phyloP scores from a whole-genome alignment of 352 stramenopile genomes.

The Globisporangium carolinianum region DNA sequence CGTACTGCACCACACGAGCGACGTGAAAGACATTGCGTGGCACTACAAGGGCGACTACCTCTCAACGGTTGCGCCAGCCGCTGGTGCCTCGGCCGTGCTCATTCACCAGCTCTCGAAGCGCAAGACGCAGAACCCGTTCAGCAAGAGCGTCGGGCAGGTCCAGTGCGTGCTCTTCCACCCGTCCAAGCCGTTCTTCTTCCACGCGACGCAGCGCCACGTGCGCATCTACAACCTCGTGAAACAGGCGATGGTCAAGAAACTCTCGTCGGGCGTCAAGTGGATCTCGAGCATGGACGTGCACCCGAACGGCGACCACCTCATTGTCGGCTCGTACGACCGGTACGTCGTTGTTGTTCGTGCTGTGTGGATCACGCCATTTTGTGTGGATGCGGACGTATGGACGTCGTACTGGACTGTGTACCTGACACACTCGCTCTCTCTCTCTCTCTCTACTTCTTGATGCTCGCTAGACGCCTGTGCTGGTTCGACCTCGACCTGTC shows the following conservation, averaged over 20 bases:
- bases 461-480: constrained; percentile 71
- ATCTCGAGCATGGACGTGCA: constrained; percentile 99
- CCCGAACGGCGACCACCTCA: constrained; percentile 97
- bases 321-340: constrained; percentile 97
- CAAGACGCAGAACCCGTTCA: constrained; percentile 96
- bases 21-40: constrained; percentile 94
- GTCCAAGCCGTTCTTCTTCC: constrained; percentile 99
- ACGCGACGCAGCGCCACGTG: constrained; percentile 98
- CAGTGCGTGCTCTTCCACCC: constrained; percentile 97
- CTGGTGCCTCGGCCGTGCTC: constrained; percentile 88
- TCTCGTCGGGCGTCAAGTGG: constrained; percentile 97
- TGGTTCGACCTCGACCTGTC: constrained; percentile 99
- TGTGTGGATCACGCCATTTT: neutral
- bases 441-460: neutral
- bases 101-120: constrained; percentile 98
- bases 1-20: constrained; percentile 81
- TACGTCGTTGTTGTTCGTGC: constrained; percentile 11
- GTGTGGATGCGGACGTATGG: neutral
- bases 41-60: constrained; percentile 99
- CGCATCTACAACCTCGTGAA: constrained; percentile 99
- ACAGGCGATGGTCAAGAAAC: constrained; percentile 96
- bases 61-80: constrained; percentile 89
- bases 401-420: neutral
- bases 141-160: constrained; percentile 90
- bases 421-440: too few relatives aligned